Percentiles rank a stretch among this genome's conserved stretches.
phyloP scores from a whole-genome alignment of 2,329 filamentous ascomycete genomes.

The Biscogniauxia mediterranea region DNA sequence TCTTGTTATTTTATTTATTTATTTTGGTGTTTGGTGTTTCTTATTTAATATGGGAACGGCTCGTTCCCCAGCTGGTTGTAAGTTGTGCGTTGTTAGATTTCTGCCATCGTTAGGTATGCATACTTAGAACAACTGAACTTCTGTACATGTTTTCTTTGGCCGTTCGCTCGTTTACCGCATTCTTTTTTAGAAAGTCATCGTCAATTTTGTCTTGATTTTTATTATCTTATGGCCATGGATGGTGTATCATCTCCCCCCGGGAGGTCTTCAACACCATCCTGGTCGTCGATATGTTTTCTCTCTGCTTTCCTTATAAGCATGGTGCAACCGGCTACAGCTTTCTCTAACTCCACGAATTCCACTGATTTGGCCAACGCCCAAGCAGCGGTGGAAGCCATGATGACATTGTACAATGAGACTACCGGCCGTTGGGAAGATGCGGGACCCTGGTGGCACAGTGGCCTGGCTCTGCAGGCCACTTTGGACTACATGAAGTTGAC shows the following conservation, averaged over 20 bases:
- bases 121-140: not conserved
- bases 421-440: slow-evolving; percentile 36
- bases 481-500: slow-evolving; percentile 37
- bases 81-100: too few relatives aligned
- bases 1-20: too few relatives aligned
- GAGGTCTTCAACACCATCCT: not conserved
- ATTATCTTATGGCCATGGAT: not conserved
- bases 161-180: not conserved
- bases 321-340: not conserved
- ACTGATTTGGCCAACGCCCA: slow-evolving; percentile 6
- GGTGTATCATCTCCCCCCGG: not conserved
- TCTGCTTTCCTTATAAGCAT: not conserved
- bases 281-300: not conserved
- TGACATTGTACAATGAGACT: slow-evolving; percentile 33
- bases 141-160: not conserved
- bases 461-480: slow-evolving; percentile 35
- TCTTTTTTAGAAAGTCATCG: not conserved
- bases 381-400: slow-evolving; percentile 35
- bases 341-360: not conserved
- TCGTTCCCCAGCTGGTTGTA: not conserved
- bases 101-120: not conserved
- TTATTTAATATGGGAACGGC: not conserved
- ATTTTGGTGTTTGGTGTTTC: not conserved
- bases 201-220: not conserved
- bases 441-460: slow-evolving; percentile 40